Percentiles rank a stretch among this genome's conserved stretches.
Conservation (phyloP, 306 rosid genomes). For the Dryas octopetala region DNA sequence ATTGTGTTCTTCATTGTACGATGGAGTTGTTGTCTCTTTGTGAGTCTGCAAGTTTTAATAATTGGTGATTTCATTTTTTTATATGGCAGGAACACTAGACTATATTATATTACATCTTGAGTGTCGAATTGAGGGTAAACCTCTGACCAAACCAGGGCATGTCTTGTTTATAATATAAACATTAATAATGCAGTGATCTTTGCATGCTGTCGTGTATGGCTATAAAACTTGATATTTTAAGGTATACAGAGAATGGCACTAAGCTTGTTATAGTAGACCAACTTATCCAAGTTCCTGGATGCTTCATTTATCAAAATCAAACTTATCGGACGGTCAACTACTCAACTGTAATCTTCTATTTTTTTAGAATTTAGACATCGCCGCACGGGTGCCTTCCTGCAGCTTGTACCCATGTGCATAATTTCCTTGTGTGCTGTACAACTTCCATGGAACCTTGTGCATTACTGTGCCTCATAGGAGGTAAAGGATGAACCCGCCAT, state of each 20-base stretch:
- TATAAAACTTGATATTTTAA: conserved; percentile 16
- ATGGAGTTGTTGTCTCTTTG: conserved; percentile 37
- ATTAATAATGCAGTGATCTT: conserved; percentile 12
- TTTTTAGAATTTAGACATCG: neutral
- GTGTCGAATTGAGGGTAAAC: conserved; percentile 15
- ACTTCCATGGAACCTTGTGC: neutral
- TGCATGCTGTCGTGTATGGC: conserved; percentile 24
- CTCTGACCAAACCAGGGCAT: conserved; percentile 36
- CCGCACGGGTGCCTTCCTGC: conserved; percentile 17
- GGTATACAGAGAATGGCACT: neutral
- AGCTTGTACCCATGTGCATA: conserved; percentile 10
- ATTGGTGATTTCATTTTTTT: conserved; percentile 14
- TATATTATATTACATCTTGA: conserved; percentile 9
- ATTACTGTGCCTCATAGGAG: neutral
- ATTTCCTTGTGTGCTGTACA: neutral
- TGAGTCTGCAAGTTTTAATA: conserved; percentile 15
- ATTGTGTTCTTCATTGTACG: conserved; percentile 27
- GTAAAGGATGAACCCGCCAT: neutral
- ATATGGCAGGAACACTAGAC: neutral
- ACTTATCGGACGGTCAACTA: conserved; percentile 8
- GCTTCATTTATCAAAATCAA: conserved; percentile 22
- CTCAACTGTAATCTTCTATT: conserved; percentile 10
- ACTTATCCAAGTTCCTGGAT: conserved; percentile 21
- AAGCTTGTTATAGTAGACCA: neutral
- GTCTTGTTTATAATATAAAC: conserved; percentile 24